These are phyloP conservation scores for Gigaspora rosea DNA, from an alignment of 192 early-diverging fungal genomes.

Conservation along the genomic window DNA sequence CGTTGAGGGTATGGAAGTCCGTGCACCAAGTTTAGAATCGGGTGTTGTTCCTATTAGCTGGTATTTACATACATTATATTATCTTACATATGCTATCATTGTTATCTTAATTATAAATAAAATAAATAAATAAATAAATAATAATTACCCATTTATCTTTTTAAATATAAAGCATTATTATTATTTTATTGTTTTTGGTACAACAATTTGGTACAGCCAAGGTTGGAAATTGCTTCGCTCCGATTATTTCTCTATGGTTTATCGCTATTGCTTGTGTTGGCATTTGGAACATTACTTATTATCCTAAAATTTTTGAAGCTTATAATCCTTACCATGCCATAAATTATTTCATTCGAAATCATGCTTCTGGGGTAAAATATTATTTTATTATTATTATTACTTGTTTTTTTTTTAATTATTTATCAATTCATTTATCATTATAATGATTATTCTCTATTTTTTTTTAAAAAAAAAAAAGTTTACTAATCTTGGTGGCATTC, in stretches of 20 bases:
- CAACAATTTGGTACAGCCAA: conserved; percentile 55
- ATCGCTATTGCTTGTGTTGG: conserved; percentile 47
- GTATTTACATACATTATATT: background rate
- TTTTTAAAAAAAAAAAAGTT: conserved; percentile 27
- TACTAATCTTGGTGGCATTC: conserved; percentile 45
- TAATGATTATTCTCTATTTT: no score
- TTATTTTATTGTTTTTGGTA: conserved; percentile 46
- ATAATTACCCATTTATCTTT: background rate
- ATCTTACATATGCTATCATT: background rate
- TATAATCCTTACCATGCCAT: conserved; percentile 50
- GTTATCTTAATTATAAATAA: background rate
- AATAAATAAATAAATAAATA: background rate
- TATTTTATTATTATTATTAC: no score
- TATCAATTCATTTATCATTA: no score
- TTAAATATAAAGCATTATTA: conserved; percentile 26
- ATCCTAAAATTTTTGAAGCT: conserved; percentile 42
- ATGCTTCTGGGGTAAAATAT: background rate
- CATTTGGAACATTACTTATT: conserved; percentile 48
- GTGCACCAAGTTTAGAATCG: background rate
- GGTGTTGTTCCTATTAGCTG: background rate
- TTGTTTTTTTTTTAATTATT: no score
- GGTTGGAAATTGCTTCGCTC: conserved; percentile 42
- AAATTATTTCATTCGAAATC: conserved; percentile 37
- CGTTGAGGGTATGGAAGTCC: conserved; percentile 14
- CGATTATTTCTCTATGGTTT: conserved; percentile 54